Base-by-base conservation (phyloP, 164 flowering plant genomes). In the Cinnamomum micranthum region DNA sequence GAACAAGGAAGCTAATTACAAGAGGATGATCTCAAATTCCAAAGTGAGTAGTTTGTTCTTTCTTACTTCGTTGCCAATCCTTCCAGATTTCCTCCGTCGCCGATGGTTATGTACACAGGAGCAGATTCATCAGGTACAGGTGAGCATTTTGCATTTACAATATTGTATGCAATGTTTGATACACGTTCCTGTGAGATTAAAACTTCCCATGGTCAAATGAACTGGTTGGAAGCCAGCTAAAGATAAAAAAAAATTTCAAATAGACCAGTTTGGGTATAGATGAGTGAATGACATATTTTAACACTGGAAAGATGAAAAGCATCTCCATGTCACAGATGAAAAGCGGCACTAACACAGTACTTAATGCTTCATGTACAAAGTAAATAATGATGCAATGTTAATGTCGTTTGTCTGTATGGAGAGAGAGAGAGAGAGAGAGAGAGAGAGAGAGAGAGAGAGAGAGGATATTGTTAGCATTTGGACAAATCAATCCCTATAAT, bases 1-100 rank as follows among this genome's bases (percentile, higher is more conserved):
- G 14, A n/a, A 23, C 12, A 64, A 64, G 12, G 6, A 24, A 64
- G 22, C 28, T 28, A 17, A 19, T 31, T 66, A 15, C 69, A 66
- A 66, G 22, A 66, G 9, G 47, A 67, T 25, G 23, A 19, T 67
- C n/a, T 31, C 50, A 55, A 55, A 55, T 55, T 55, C 20, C 20
- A 6, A 4, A 15, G 60, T 17, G 20, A 55, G 17, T 20, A 55
- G 17, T 69, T 20, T 50, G 14, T 19, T 33, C 11, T 35, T n/a
- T 35, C 80, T 80, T 76, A 86, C 89, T 65, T 72, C 47, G 65
- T 78, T 4, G 85, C 86, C 28, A 83, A 24, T 51, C 90, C 90
- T 77, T 87, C 88, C 0, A 77, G 65, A 60, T 87, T 87, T 73
- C 90, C 90, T 80, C 90, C 90, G 65, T 86, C 88, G 1, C 88